These are phyloP conservation scores for Alternaria incomplexa DNA, from an alignment of 2,329 filamentous ascomycete genomes.

Conservation along the genomic window DNA sequence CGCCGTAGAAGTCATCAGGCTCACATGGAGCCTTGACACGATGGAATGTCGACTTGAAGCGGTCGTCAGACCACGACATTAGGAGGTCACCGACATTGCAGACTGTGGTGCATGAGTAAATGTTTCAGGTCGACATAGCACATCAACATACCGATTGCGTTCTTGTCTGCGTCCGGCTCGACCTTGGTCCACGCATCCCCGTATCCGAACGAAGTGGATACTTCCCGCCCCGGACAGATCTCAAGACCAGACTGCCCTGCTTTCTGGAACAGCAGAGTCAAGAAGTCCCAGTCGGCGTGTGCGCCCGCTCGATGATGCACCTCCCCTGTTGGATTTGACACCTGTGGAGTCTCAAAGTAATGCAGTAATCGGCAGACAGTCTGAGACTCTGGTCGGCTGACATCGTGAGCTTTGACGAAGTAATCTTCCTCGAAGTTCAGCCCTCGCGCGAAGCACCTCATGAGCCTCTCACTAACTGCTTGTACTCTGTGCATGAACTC, in stretches of 20 bases:
- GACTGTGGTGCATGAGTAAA: conserved; percentile 53
- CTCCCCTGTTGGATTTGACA: conserved; percentile 43
- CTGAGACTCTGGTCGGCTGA: conserved; percentile 56
- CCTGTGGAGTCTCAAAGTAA: conserved; percentile 54
- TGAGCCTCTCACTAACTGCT: conserved; percentile 61
- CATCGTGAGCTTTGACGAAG: conserved; percentile 62
- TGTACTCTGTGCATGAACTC: conserved; percentile 64
- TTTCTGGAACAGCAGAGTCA: conserved; percentile 69
- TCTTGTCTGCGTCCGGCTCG: conserved; percentile 38
- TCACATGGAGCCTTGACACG: conserved; percentile 67
- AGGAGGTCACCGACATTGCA: conserved; percentile 72
- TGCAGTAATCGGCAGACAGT: conserved; percentile 64
- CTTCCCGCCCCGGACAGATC: conserved; percentile 69
- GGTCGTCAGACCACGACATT: conserved; percentile 71
- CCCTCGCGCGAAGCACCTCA: conserved; percentile 65
- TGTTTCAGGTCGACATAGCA: too few species aligned
- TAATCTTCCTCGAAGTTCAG: conserved; percentile 63
- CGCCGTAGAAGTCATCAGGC: conserved; percentile 61
- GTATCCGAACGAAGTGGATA: conserved; percentile 63
- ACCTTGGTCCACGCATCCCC: conserved; percentile 69
- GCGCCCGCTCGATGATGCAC: conserved; percentile 66
- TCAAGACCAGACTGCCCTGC: conserved; percentile 67
- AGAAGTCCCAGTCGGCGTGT: conserved; percentile 68
- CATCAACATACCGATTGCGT: conserved; percentile 23
- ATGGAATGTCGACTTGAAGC: conserved; percentile 71